These are phyloP conservation scores for Alternaria metachromatica DNA, from an alignment of 2,329 filamentous ascomycete genomes.

Conservation along the genomic window DNA sequence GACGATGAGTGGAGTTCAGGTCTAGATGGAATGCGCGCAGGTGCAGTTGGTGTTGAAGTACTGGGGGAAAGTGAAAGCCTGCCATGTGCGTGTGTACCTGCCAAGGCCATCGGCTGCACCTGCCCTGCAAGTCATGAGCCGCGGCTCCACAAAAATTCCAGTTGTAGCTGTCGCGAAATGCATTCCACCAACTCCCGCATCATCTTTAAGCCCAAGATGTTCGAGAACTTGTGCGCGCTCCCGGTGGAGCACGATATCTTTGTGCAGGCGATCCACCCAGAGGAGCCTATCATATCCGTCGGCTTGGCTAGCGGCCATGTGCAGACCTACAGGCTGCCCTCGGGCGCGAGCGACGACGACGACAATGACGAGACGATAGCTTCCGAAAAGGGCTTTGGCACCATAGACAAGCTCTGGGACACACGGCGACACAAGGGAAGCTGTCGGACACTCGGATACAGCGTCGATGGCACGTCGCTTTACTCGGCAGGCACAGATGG, in stretches of 20 bases:
- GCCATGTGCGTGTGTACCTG: constrained; percentile 9
- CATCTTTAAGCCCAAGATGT: constrained; percentile 62
- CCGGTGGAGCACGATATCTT: constrained; percentile 88
- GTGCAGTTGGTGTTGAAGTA: neutral
- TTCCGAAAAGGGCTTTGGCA: constrained; percentile 69
- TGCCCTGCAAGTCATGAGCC: constrained; percentile 8
- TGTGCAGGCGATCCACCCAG: constrained; percentile 83
- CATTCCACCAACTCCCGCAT: constrained; percentile 1
- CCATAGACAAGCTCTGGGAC: constrained; percentile 83
- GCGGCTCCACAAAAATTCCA: constrained; percentile 33
- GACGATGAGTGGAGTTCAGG: no score
- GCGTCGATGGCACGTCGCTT: constrained; percentile 74
- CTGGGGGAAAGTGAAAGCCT: neutral
- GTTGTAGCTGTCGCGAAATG: constrained; percentile 19
- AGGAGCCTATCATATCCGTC: constrained; percentile 82
- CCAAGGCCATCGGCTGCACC: constrained; percentile 24
- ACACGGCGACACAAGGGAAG: constrained; percentile 93
- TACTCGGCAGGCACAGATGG: constrained; percentile 68
- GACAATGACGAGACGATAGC: constrained; percentile 58
- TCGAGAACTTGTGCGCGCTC: constrained; percentile 90
- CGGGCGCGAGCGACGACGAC: constrained; percentile 58
- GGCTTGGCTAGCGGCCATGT: constrained; percentile 87
- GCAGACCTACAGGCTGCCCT: constrained; percentile 77
- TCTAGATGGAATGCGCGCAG: neutral
- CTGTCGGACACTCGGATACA: constrained; percentile 82